Base-by-base conservation (phyloP, 305 asterid species). In the Fraxinus sp. region DNA sequence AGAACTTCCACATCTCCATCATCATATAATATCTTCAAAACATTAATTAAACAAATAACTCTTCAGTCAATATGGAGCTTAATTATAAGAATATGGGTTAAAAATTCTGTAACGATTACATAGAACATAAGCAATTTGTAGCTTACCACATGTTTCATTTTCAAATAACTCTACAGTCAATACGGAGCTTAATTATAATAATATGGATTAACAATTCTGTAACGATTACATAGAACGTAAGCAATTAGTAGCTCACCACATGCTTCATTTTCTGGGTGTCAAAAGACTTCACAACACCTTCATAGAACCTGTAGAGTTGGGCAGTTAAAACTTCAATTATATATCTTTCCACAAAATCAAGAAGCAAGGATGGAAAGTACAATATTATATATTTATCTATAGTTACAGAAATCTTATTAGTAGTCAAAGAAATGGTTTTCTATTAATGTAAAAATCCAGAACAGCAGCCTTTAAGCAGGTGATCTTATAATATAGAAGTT, bases 1-100 rank as follows among this genome's bases (percentile, higher is more conserved):
- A 97, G 97, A 82, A 97, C 98, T 89, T 97, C 99, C 81, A 97
- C 98, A 80, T 97, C 98, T 71, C 97, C 98, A 80, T 97, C 99
- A 80, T 93, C 93, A 87, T 97, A 97, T 79, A 88, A 76, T 76
- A 97, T 87, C 99, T 97, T 84, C 78, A 32, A 68, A 39, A 22
- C 72, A 78, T 68, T 76, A 84, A 57, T 32, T 49, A 78, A 79
- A 72, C 78, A 72, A 79, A 35, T 28, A 78, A 57, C 72, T 33
- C 49, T 35, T 62, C 24, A 66, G 73, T 35, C 80, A 59, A 85
- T 49, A 72, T 52, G 35, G 80, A 79, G 41, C 20, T 46, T 70
- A 30, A 30, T 70, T 41, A 20, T 36, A 72, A 28, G 64, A 74
- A 64, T 32, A 55, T 46, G n/a, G 62, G 55, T 37, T 46, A 83